Evolutionary conservation across 1,284 basidiomycete species (phyloP).

Genomic region (Boletellus sp.): DNA sequence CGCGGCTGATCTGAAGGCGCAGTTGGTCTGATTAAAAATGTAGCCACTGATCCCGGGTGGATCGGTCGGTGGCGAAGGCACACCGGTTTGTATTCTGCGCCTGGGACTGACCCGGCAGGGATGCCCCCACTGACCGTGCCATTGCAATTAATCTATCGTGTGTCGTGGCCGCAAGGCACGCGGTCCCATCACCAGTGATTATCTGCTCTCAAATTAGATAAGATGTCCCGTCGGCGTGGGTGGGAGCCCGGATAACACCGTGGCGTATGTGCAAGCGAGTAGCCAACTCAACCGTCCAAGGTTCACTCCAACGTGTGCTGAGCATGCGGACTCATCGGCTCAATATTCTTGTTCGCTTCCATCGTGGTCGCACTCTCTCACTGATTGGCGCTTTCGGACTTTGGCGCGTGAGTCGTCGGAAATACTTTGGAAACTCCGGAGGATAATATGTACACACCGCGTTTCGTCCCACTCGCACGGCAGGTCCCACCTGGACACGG

Average conservation of each 20-base stretch:
- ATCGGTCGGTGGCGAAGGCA: slow-evolving; percentile 19
- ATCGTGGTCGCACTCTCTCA: slow-evolving; percentile 7
- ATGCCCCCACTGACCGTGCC: background rate
- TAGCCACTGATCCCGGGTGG: slow-evolving; percentile 6
- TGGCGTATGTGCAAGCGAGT: background rate
- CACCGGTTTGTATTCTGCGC: slow-evolving; percentile 1
- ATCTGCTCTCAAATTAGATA: background rate
- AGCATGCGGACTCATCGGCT: slow-evolving; percentile 5
- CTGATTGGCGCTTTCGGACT: background rate
- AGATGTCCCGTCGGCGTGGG: background rate
- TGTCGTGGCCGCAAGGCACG: too few species aligned
- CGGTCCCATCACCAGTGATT: background rate
- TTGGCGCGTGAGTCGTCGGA: background rate
- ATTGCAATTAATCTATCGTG: too few species aligned
- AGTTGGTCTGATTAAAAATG: slow-evolving; percentile 7
- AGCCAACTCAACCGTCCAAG: background rate
- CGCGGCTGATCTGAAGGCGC: slow-evolving; percentile 4
- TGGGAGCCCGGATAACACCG: slow-evolving; percentile 21
- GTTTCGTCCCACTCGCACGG: too few species aligned
- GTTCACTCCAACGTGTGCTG: background rate
- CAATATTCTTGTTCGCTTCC: slow-evolving; percentile 5
- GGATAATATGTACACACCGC: too few species aligned
- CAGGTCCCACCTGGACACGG: background rate
- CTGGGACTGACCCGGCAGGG: too few species aligned
- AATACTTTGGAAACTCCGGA: too few species aligned